A percentile compares a stretch with the other conserved stretches of the same genome.
phyloP scores from a whole-genome alignment of 176 grass and related monocot genomes.

The Oryza nivara region DNA sequence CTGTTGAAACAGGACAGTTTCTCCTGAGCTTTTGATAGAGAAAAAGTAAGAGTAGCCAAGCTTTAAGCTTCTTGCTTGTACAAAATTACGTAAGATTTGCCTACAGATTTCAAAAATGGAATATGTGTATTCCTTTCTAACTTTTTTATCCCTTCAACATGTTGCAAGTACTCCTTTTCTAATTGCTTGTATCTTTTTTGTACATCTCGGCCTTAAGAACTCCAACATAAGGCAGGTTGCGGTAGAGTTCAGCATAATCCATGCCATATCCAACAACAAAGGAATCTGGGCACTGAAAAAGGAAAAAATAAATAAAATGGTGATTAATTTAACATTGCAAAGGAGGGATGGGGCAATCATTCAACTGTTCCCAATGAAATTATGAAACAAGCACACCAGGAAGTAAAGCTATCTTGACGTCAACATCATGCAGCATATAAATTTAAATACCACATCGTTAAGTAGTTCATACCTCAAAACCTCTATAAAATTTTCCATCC shows the following conservation, averaged over 20 bases:
- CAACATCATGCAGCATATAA: not conserved
- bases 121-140: not conserved
- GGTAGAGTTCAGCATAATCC: slow-evolving; percentile 89
- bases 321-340: slow-evolving; percentile 22
- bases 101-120: slow-evolving; percentile 14
- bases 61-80: slow-evolving; percentile 30
- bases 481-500: slow-evolving; percentile 82
- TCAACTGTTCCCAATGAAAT: not conserved
- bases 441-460: not conserved
- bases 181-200: slow-evolving; percentile 53
- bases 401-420: not conserved
- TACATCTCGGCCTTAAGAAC: slow-evolving; percentile 84
- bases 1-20: slow-evolving; percentile 9
- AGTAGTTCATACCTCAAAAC: slow-evolving; percentile 71
- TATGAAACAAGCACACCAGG: not conserved
- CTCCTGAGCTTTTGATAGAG: not conserved
- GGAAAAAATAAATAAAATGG: not conserved
- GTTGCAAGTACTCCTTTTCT: slow-evolving; percentile 5
- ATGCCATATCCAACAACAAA: slow-evolving; percentile 97
- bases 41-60: not conserved
- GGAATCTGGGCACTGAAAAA: slow-evolving; percentile 83
- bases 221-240: slow-evolving; percentile 84
- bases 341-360: not conserved
- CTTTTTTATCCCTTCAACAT: not conserved
- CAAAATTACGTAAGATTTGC: slow-evolving; percentile 19